A percentile compares a stretch with the other conserved stretches of the same genome.
These are phyloP conservation scores for Lolium multiflorum DNA, from an alignment of 176 grass and related monocot species.

Conservation along the genomic window DNA sequence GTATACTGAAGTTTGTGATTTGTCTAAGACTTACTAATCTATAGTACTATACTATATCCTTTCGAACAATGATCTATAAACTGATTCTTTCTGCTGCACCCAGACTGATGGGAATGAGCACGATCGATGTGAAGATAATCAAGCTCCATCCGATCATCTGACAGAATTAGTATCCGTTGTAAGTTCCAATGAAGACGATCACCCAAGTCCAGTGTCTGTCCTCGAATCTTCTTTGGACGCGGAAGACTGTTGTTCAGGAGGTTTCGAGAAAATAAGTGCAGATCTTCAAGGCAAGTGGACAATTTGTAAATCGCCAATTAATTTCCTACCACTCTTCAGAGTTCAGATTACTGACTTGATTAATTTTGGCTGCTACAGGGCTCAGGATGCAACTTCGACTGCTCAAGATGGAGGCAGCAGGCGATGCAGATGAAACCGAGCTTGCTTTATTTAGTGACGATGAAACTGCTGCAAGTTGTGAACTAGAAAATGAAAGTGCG, in stretches of 20 bases:
- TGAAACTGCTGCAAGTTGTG: slow-evolving; percentile 32
- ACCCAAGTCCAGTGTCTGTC: slow-evolving; percentile 64
- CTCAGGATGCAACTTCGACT: slow-evolving; percentile 81
- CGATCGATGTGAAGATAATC: neutral
- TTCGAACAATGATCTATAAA: neutral
- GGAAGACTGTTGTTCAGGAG: slow-evolving; percentile 59
- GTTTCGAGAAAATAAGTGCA: slow-evolving; percentile 81
- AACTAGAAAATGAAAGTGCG: slow-evolving; percentile 28
- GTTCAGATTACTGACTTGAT: neutral
- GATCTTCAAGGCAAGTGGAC: slow-evolving; percentile 77
- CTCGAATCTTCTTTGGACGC: slow-evolving; percentile 57
- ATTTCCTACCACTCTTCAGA: neutral
- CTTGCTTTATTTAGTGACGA: slow-evolving; percentile 48
- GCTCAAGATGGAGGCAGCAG: slow-evolving; percentile 64
- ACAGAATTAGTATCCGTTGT: slow-evolving; percentile 11
- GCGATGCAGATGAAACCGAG: slow-evolving; percentile 42
- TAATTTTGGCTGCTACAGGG: slow-evolving; percentile 48
- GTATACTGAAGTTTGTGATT: neutral
- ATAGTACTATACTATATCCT: neutral
- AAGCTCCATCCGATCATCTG: neutral
- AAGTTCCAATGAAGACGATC: slow-evolving; percentile 60
- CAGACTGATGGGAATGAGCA: slow-evolving; percentile 12
- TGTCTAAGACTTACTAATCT: neutral
- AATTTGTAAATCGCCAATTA: neutral
- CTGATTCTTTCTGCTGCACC: neutral